A percentile compares a stretch with the other conserved stretches of the same genome.
These are phyloP conservation scores for Irpex sp. DNA, from an alignment of 1,284 basidiomycete species.

Conservation along the genomic window DNA sequence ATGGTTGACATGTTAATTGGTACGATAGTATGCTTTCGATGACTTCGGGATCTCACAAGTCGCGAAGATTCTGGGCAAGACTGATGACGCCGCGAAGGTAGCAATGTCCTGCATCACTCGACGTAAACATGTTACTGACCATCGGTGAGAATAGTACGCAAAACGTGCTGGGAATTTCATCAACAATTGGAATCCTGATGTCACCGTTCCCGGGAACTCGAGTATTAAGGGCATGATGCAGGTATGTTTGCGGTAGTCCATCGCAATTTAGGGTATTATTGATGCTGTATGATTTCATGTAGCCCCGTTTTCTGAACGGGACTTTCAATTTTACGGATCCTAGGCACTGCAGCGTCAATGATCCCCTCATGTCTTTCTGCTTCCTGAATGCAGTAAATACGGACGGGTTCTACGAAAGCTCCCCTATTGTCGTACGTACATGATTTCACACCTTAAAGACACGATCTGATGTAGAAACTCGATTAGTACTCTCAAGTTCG, in stretches of 20 bases:
- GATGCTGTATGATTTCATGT: background rate
- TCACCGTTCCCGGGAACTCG: slow-evolving; percentile 42
- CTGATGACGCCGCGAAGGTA: slow-evolving; percentile 47
- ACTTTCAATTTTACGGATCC: slow-evolving; percentile 65
- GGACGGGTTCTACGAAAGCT: slow-evolving; percentile 66
- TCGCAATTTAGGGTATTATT: background rate
- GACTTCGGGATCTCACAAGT: slow-evolving; percentile 67
- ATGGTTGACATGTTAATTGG: background rate
- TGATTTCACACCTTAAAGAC: background rate
- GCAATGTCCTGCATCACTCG: slow-evolving; percentile 5
- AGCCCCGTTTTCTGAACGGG: slow-evolving; percentile 58
- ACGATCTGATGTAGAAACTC: background rate
- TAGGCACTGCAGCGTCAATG: slow-evolving; percentile 61
- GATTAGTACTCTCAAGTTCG: slow-evolving; percentile 46
- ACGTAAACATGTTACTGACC: background rate
- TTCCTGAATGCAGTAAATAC: slow-evolving; percentile 54
- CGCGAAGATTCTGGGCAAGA: slow-evolving; percentile 47
- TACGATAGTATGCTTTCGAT: slow-evolving; percentile 49
- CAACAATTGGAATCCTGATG: slow-evolving; percentile 56
- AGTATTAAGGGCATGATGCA: slow-evolving; percentile 50
- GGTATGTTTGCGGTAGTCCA: slow-evolving; percentile 25
- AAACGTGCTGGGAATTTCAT: slow-evolving; percentile 53
- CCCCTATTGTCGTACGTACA: slow-evolving; percentile 51
- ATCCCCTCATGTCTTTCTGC: slow-evolving; percentile 53
- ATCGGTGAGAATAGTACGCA: slow-evolving; percentile 38